These are phyloP conservation scores for Tetraselmis striata DNA, from an alignment of 139 green algal genomes.

Conservation along the genomic window DNA sequence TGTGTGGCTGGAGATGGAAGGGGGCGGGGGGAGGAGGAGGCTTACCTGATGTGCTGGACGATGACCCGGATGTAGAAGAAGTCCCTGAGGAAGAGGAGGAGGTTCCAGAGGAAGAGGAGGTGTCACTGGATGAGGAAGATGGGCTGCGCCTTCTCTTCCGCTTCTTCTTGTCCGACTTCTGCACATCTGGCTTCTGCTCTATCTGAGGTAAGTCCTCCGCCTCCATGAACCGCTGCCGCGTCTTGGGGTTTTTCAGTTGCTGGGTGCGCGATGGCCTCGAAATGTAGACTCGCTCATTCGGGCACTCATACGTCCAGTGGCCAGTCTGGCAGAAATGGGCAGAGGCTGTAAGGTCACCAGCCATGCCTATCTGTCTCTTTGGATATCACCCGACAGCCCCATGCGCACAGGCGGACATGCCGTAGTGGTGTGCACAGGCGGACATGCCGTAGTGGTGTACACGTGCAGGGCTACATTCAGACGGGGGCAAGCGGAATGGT, in stretches of 20 bases:
- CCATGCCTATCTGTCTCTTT: too few relatives aligned
- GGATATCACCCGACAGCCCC: too few relatives aligned
- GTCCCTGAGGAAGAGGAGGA: not conserved
- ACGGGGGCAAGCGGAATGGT: too few relatives aligned
- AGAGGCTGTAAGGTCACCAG: slow-evolving; percentile 8
- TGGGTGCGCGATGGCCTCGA: slow-evolving; percentile 56
- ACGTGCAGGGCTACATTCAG: too few relatives aligned
- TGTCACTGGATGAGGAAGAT: slow-evolving; percentile 8
- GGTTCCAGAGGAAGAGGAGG: not conserved
- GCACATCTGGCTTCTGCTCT: slow-evolving; percentile 13
- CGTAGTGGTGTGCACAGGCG: too few relatives aligned
- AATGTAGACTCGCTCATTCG: slow-evolving; percentile 50
- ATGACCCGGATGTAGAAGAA: not conserved
- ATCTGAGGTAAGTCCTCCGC: slow-evolving; percentile 35
- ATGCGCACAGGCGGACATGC: too few relatives aligned
- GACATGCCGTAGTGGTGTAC: too few relatives aligned
- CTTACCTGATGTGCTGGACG: not conserved
- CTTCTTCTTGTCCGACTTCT: slow-evolving; percentile 23
- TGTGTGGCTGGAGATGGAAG: too few relatives aligned
- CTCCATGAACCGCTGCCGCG: slow-evolving; percentile 37
- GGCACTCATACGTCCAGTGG: slow-evolving; percentile 75
- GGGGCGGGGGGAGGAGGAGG: too few relatives aligned
- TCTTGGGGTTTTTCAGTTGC: slow-evolving; percentile 58
- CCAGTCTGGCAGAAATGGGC: slow-evolving; percentile 39
- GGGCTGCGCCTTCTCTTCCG: slow-evolving; percentile 7